Percentiles rank a stretch among this genome's conserved stretches.
Conservation (phyloP, 106 monocot species). For the Dendrobium huoshanense region DNA sequence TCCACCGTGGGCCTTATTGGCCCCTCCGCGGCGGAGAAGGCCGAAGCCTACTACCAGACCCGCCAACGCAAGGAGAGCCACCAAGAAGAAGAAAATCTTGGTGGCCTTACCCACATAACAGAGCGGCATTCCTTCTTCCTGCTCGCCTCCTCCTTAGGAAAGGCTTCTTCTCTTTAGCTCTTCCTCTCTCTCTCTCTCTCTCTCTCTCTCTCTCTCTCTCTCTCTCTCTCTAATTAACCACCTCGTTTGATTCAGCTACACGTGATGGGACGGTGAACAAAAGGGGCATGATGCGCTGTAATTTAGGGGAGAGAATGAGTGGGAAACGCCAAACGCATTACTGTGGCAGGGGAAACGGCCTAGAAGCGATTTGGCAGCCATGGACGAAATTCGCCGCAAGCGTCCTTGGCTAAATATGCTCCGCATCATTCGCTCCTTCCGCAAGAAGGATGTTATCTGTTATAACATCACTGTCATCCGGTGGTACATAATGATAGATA, state of each 20-base stretch:
- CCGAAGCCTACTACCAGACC: conserved; percentile 60
- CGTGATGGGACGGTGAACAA: not conserved
- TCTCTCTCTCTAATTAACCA: not conserved
- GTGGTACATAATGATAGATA: too few relatives aligned
- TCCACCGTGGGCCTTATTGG: conserved; percentile 22
- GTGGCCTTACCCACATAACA: conserved; percentile 91
- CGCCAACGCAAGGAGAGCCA: conserved; percentile 21
- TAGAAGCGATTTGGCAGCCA: too few relatives aligned
- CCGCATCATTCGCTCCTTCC: too few relatives aligned
- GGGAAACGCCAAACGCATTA: not conserved
- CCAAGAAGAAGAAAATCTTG: conserved; percentile 86
- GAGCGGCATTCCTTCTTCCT: conserved; percentile 16
- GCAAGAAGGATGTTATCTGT: too few relatives aligned
- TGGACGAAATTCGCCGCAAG: too few relatives aligned
- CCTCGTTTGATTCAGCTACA: not conserved
- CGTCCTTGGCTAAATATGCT: too few relatives aligned
- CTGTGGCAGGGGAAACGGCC: not conserved
- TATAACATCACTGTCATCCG: too few relatives aligned
- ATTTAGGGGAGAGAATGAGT: not conserved
- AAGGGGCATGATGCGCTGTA: not conserved
- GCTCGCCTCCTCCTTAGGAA: not conserved
- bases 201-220: not conserved
- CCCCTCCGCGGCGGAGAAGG: conserved; percentile 36
- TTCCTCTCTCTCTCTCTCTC: not conserved
- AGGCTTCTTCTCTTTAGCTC: not conserved